Conservation (phyloP, 2,329 filamentous ascomycete species). For the Phaeophleospora eucalypticola region DNA sequence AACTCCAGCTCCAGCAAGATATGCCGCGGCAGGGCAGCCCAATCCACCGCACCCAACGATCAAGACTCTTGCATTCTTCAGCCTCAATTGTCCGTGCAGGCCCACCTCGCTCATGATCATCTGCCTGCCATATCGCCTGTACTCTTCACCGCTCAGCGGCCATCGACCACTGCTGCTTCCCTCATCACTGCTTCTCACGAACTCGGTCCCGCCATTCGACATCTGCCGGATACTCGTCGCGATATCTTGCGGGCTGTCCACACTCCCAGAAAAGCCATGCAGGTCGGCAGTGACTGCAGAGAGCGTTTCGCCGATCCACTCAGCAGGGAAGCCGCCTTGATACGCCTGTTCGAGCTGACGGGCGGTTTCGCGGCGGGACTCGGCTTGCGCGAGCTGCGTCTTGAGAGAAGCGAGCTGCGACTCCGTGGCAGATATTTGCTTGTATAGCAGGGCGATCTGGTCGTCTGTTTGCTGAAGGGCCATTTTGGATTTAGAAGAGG, state of each 20-base stretch:
- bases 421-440: slow-evolving; percentile 43
- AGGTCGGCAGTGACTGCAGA: slow-evolving; percentile 30
- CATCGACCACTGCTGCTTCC: slow-evolving; percentile 43
- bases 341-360: slow-evolving; percentile 28
- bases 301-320: slow-evolving; percentile 41
- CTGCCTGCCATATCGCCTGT: slow-evolving; percentile 82
- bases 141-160: slow-evolving; percentile 70
- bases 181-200: slow-evolving; percentile 11
- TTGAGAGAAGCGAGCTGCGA: slow-evolving; percentile 38
- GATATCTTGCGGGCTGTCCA: slow-evolving; percentile 14
- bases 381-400: slow-evolving; percentile 41
- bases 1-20: slow-evolving; percentile 83
- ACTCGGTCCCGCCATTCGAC: slow-evolving; percentile 13
- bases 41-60: slow-evolving; percentile 85
- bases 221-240: slow-evolving; percentile 22
- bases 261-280: slow-evolving; percentile 11
- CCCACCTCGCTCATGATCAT: slow-evolving; percentile 83
- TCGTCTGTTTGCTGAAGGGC: slow-evolving; percentile 16
- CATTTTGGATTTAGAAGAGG: slow-evolving; percentile 4
- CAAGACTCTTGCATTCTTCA: slow-evolving; percentile 68
- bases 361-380: slow-evolving; percentile 29
- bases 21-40: slow-evolving; percentile 88
- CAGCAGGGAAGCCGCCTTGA: slow-evolving; percentile 39
- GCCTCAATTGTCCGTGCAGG: slow-evolving; percentile 68
- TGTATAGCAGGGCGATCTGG: slow-evolving; percentile 37